A percentile compares a stretch with the other conserved stretches of the same genome.
Conservation (phyloP, 345 rosid genomes). For the Eucalyptus curtisii region DNA sequence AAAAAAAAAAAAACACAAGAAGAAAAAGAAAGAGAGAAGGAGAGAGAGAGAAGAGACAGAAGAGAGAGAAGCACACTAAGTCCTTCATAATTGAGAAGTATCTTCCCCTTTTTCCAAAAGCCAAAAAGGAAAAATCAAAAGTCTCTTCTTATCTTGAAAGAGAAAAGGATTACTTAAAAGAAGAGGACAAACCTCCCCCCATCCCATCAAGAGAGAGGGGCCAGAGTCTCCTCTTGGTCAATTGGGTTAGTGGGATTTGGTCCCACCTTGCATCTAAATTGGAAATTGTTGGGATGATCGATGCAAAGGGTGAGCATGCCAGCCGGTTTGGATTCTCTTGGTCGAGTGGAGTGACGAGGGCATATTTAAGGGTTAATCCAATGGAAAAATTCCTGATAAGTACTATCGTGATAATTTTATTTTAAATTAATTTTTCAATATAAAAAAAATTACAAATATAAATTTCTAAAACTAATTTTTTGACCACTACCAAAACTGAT, state of each 20-base stretch:
- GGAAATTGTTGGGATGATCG: not conserved
- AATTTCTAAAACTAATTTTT: too few species aligned
- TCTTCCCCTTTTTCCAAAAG: not conserved
- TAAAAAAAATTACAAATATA: rapidly evolving
- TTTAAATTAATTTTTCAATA: too few species aligned
- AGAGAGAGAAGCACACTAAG: not conserved
- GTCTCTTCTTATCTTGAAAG: not conserved
- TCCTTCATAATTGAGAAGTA: not conserved
- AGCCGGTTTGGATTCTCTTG: not conserved
- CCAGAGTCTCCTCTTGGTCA: not conserved
- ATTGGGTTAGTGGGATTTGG: not conserved
- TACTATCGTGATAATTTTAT: rapidly evolving
- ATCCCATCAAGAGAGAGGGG: not conserved
- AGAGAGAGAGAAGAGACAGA: not conserved
- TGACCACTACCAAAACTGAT: too few species aligned
- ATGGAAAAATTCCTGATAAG: rapidly evolving
- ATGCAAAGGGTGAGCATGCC: not conserved
- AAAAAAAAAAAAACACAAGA: not conserved
- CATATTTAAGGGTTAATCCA: rapidly evolving
- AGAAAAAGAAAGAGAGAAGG: rapidly evolving
- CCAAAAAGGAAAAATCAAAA: not conserved
- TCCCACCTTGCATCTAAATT: not conserved
- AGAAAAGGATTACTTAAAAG: not conserved
- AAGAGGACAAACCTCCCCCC: not conserved
- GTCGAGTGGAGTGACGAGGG: rapidly evolving